Conservation (phyloP, 176 grass and related monocot genomes). For the Eragrostis curvula region DNA sequence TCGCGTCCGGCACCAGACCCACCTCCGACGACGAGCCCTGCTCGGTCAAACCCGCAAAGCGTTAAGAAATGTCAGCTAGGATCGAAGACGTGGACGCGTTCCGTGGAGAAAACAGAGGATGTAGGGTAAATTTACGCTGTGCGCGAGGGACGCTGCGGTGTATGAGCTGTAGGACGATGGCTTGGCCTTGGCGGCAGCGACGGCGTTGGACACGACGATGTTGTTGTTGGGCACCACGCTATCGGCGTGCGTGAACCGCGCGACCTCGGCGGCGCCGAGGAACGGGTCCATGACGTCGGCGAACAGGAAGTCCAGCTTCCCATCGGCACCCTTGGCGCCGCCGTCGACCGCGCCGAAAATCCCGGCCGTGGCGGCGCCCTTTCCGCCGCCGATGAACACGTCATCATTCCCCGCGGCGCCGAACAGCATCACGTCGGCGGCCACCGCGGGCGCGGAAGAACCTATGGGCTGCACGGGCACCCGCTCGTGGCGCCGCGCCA, state of each 20-base stretch:
- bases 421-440: conserved; percentile 32
- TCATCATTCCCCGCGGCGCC: background rate
- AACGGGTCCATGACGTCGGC: conserved; percentile 60
- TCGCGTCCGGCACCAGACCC: conserved; percentile 71
- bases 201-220: too few relatives aligned
- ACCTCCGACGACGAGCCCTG: conserved; percentile 80
- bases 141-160: conserved; percentile 56
- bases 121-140: conserved; percentile 51
- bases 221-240: conserved; percentile 61
- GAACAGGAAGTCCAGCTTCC: conserved; percentile 58
- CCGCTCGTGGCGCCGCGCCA: conserved; percentile 83
- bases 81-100: background rate
- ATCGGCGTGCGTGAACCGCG: conserved; percentile 46
- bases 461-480: conserved; percentile 62
- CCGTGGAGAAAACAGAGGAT: background rate
- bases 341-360: background rate
- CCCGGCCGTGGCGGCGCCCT: too few relatives aligned
- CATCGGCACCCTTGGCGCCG: conserved; percentile 21
- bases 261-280: conserved; percentile 57
- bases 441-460: background rate
- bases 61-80: background rate
- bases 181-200: conserved; percentile 37
- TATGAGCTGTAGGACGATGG: conserved; percentile 62
- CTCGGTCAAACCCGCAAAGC: background rate
- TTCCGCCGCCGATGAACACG: too few relatives aligned